Percentiles rank a stretch among this genome's conserved stretches.
Evolutionary conservation across 1,284 basidiomycete species (phyloP).

Genomic region (Ganoderma lingzhi): DNA sequence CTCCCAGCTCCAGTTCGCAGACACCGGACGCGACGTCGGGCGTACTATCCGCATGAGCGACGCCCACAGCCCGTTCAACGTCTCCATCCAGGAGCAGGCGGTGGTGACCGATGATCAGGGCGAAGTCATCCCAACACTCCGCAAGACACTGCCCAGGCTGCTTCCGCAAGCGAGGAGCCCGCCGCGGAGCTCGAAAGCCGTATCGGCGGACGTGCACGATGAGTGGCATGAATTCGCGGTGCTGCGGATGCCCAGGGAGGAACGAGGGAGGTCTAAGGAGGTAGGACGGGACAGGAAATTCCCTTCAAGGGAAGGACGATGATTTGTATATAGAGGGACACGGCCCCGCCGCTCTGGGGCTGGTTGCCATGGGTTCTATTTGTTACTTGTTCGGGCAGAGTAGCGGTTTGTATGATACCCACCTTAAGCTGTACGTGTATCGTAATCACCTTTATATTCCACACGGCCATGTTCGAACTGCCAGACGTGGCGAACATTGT

Average conservation of each 20-base stretch:
- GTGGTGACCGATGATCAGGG: slow-evolving; percentile 41
- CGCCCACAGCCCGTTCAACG: not conserved
- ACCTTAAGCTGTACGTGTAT: not conserved
- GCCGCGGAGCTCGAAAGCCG: not conserved
- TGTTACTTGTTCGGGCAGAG: not conserved
- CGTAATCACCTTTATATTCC: not conserved
- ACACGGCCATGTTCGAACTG: not conserved
- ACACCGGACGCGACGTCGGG: not conserved
- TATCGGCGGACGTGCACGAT: not conserved
- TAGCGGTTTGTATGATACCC: not conserved
- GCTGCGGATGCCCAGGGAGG: not conserved
- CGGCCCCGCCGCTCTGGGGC: not conserved
- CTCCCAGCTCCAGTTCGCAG: slow-evolving; percentile 6
- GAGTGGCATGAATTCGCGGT: slow-evolving; percentile 18
- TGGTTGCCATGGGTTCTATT: not conserved
- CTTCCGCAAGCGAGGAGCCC: not conserved
- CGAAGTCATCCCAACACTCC: not conserved
- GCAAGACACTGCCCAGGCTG: not conserved
- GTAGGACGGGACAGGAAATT: not conserved
- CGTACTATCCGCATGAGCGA: not conserved
- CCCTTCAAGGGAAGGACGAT: not conserved
- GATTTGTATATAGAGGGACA: not conserved
- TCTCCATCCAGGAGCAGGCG: slow-evolving; percentile 12
- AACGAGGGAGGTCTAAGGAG: not conserved
- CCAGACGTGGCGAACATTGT: no score